Percentiles rank a stretch among this genome's conserved stretches.
Conservation (phyloP, 2,329 filamentous ascomycete genomes). For the Cercospora brassicicola region DNA sequence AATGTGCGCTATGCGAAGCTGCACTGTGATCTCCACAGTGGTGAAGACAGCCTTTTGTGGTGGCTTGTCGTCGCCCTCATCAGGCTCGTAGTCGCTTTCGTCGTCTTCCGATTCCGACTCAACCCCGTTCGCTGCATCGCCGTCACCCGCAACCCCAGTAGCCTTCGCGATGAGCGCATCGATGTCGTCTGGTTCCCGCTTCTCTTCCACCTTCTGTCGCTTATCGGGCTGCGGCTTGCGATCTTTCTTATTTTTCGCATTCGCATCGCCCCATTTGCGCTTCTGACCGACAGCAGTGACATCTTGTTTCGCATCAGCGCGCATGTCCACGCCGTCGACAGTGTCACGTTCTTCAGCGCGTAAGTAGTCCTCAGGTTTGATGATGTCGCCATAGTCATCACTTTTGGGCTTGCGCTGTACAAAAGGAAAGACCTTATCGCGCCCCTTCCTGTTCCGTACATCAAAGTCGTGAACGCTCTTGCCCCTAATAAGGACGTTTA, state of each 20-base stretch:
- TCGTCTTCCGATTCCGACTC: constrained; percentile 39
- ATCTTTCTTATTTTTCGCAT: constrained; percentile 59
- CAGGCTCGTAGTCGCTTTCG: constrained; percentile 53
- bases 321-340: constrained; percentile 64
- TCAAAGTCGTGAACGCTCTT: constrained; percentile 94
- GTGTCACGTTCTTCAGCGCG: constrained; percentile 87
- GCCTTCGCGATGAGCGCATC: constrained; percentile 38
- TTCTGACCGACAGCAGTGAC: constrained; percentile 73
- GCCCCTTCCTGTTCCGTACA: constrained; percentile 83
- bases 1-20: constrained; percentile 78
- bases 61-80: constrained; percentile 55
- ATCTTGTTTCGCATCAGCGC: constrained; percentile 52
- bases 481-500: constrained; percentile 79
- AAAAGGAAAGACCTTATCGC: constrained; percentile 89
- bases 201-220: constrained; percentile 26
- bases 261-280: constrained; percentile 80
- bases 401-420: constrained; percentile 73
- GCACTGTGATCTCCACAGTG: constrained; percentile 64
- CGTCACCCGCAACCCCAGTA: constrained; percentile 27
- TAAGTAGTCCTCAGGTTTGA: constrained; percentile 89
- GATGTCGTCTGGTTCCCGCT: constrained; percentile 38
- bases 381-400: constrained; percentile 92
- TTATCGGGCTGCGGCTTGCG: constrained; percentile 48
- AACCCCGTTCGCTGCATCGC: constrained; percentile 22
- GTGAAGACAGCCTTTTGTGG: constrained; percentile 74